Evolutionary conservation across 164 flowering plant genomes (phyloP), one percentile per base, ranked within the genome.

Genomic region (Vitis rupestris): DNA sequence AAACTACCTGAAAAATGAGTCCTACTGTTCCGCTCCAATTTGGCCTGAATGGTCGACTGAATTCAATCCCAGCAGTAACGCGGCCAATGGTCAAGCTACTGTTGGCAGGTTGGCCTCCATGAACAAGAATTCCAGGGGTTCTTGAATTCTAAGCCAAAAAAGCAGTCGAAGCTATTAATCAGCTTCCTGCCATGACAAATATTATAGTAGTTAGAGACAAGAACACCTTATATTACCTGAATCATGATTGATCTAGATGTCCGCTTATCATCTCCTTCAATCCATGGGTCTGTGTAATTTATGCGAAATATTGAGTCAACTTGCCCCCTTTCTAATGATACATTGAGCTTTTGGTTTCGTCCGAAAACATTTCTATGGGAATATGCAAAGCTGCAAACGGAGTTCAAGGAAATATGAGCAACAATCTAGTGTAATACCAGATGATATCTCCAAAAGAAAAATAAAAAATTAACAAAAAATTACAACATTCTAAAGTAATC

Each of bases 21-120:
- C 99, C 98, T 15, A 88, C 89, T 9, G 98, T 96, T 63, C 97
- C 99, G 81, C 88, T 91, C 99, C 98, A 96, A 66, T 89, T 96
- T 52, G 99, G 99, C 74, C 91, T 85, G 23, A 91, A 73, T 37
- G 99, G 98, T 68, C 97, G 87, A 76, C 97, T 89, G 75, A 81
- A 92, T 80, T 93, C 98, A 62, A 96, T 73, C 70, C 97, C 97
- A 72, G 92, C 95, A 29, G 98, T 91, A 16, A 93, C 84, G 27
- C 97, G 92, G 61, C 87, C 91, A 71, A 93, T 91, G 30, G 94
- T 93, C 50, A 87, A 76, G 72, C 70, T 84, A 65, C 87, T 82
- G 63, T 80, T 72, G 66, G 71, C 85, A 68, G 88, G 86, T 77
- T 88, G 93, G 69, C 89, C 82, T 50, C 97, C 90, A 82, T 96